Evolutionary conservation across 2,329 filamentous ascomycete species (phyloP).

Genomic region (Ceratocystis smalleyi): DNA sequence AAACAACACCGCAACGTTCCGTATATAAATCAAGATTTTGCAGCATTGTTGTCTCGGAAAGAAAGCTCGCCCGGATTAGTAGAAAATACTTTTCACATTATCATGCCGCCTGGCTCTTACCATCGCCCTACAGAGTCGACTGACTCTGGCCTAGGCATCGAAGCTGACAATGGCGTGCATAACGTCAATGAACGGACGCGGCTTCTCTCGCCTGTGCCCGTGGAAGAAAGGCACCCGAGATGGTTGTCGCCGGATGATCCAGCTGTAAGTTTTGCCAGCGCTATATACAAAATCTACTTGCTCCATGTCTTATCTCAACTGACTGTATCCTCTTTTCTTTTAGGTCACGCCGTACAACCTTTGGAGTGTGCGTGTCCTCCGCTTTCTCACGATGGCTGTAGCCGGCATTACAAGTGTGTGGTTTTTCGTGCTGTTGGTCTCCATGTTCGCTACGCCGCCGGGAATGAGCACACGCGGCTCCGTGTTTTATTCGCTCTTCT

Average conservation of each 20-base stretch:
- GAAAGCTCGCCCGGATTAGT: not conserved
- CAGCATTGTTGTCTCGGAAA: not conserved
- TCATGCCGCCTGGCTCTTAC: conserved; percentile 6
- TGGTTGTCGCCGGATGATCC: conserved; percentile 29
- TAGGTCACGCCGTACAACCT: conserved; percentile 82
- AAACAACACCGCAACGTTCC: too few species aligned
- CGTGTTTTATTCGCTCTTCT: conserved; percentile 82
- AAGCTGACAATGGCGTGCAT: conserved; percentile 20
- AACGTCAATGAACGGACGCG: conserved; percentile 41
- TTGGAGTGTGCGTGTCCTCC: conserved; percentile 70
- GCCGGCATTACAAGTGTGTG: conserved; percentile 65
- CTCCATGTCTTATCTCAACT: not conserved
- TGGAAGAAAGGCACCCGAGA: conserved; percentile 28
- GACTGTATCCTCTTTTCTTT: not conserved
- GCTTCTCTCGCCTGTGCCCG: conserved; percentile 52
- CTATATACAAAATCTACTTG: not conserved
- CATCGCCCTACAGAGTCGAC: conserved; percentile 1
- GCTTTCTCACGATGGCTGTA: conserved; percentile 64
- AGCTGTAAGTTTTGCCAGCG: conserved; percentile 21
- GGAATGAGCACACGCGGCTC: conserved; percentile 74
- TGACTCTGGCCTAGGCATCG: conserved; percentile 10
- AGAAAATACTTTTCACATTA: not conserved
- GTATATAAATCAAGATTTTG: too few species aligned
- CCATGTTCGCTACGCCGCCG: conserved; percentile 79
- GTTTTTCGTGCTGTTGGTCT: conserved; percentile 83